Evolutionary conservation across 2,329 filamentous ascomycete genomes (phyloP).

Genomic region (Reticulascus tulasneorum): DNA sequence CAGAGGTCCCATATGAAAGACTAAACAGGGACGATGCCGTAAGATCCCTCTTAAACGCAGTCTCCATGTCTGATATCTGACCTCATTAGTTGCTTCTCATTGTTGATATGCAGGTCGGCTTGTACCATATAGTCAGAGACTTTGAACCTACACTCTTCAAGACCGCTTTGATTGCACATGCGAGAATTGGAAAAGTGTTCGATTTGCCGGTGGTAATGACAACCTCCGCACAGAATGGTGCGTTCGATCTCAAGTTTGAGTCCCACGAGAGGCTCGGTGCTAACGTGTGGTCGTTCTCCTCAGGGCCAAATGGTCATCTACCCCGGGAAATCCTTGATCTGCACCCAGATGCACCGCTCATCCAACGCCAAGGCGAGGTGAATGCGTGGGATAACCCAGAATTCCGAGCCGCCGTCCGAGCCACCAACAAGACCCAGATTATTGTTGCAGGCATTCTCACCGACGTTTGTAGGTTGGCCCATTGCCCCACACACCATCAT

Average conservation of each 20-base stretch:
- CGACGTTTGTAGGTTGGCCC: slow-evolving; percentile 45
- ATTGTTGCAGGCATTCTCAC: slow-evolving; percentile 60
- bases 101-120: slow-evolving; percentile 49
- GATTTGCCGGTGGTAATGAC: slow-evolving; percentile 54
- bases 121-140: slow-evolving; percentile 52
- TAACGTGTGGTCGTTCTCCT: too few relatives aligned
- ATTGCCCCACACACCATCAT: neutral
- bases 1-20: slow-evolving; percentile 25
- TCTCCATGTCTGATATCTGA: too few relatives aligned
- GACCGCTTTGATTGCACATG: slow-evolving; percentile 55
- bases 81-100: slow-evolving; percentile 42
- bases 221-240: slow-evolving; percentile 48
- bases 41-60: too few relatives aligned
- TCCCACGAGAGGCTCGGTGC: neutral
- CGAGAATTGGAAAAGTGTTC: slow-evolving; percentile 53
- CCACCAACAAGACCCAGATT: slow-evolving; percentile 54
- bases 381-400: slow-evolving; percentile 61
- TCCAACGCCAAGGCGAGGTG: slow-evolving; percentile 56
- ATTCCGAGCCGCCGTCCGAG: slow-evolving; percentile 51
- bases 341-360: slow-evolving; percentile 53
- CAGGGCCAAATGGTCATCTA: slow-evolving; percentile 55
- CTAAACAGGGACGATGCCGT: slow-evolving; percentile 27
- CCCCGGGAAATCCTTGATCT: slow-evolving; percentile 55
- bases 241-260: too few relatives aligned
- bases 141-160: slow-evolving; percentile 52